Conservation (phyloP, 495 filamentous ascomycete species). For the Filosporella fistucella region DNA sequence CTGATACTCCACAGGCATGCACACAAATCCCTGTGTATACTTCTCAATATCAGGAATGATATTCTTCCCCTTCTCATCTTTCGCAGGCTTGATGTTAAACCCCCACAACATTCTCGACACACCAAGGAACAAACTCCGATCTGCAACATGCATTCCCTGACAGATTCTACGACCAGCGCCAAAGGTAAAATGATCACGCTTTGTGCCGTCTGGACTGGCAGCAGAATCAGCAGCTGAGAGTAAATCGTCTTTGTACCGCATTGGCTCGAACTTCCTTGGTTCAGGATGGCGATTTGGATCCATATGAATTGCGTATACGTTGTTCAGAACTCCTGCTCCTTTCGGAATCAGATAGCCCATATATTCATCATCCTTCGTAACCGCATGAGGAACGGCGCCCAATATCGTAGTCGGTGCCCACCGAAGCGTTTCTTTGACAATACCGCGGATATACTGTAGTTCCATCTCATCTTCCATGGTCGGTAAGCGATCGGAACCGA, state of each 20-base stretch:
- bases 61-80: slow-evolving; percentile 27
- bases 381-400: slow-evolving; percentile 54
- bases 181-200: slow-evolving; percentile 45
- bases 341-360: slow-evolving; percentile 38
- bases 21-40: slow-evolving; percentile 38
- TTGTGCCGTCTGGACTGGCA: slow-evolving; percentile 19
- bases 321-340: slow-evolving; percentile 36
- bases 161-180: slow-evolving; percentile 58
- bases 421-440: slow-evolving; percentile 55
- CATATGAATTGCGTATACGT: slow-evolving; percentile 35
- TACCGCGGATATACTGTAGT: slow-evolving; percentile 43
- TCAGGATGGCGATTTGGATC: slow-evolving; percentile 34
- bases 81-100: slow-evolving; percentile 33
- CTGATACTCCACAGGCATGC: slow-evolving; percentile 34
- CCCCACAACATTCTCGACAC: no score
- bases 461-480: slow-evolving; percentile 27
- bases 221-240: background rate
- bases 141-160: slow-evolving; percentile 53
- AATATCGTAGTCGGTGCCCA: slow-evolving; percentile 49
- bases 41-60: slow-evolving; percentile 36
- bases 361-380: slow-evolving; percentile 39
- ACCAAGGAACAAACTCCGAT: slow-evolving; percentile 47
- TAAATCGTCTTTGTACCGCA: slow-evolving; percentile 29
- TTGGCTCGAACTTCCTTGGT: slow-evolving; percentile 41
- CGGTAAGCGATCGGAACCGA: slow-evolving; percentile 24